Percentiles rank a stretch among this genome's conserved stretches.
phyloP scores from a whole-genome alignment of 345 rosid genomes.

The Eucalyptus coolabah region DNA sequence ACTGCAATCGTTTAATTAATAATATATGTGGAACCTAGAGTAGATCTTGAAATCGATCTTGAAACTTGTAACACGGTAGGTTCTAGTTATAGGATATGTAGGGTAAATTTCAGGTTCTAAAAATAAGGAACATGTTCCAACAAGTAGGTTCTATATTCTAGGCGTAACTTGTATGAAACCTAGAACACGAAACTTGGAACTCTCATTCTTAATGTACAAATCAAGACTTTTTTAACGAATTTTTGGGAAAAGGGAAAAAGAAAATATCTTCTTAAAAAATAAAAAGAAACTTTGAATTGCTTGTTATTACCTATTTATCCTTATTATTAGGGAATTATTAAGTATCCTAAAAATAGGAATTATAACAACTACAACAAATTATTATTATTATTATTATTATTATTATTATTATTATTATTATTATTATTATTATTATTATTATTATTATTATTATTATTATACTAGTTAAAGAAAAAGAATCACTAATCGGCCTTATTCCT shows the following conservation, averaged over 20 bases:
- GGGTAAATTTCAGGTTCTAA: too few relatives aligned
- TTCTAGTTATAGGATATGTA: too few relatives aligned
- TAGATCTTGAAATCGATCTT: too few relatives aligned
- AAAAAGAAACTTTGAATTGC: not conserved
- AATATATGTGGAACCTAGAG: too few relatives aligned
- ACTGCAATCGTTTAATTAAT: accelerated
- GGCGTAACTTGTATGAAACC: too few relatives aligned
- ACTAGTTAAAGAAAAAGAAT: not conserved
- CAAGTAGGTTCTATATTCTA: too few relatives aligned
- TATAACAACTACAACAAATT: not conserved
- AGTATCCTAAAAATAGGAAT: not conserved
- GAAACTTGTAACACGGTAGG: accelerated
- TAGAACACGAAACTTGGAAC: too few relatives aligned
- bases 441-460: too few relatives aligned
- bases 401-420: too few relatives aligned
- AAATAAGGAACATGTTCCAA: too few relatives aligned
- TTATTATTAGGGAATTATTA: not conserved
- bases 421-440: too few relatives aligned
- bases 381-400: too few relatives aligned
- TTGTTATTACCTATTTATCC: not conserved
- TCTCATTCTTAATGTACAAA: not conserved
- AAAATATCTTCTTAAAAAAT: not conserved
- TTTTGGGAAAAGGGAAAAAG: not conserved
- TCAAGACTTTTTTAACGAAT: not conserved
- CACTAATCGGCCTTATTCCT: not conserved